Conservation (phyloP, 2,329 filamentous ascomycete genomes). For the Epichloe gansuensis region DNA sequence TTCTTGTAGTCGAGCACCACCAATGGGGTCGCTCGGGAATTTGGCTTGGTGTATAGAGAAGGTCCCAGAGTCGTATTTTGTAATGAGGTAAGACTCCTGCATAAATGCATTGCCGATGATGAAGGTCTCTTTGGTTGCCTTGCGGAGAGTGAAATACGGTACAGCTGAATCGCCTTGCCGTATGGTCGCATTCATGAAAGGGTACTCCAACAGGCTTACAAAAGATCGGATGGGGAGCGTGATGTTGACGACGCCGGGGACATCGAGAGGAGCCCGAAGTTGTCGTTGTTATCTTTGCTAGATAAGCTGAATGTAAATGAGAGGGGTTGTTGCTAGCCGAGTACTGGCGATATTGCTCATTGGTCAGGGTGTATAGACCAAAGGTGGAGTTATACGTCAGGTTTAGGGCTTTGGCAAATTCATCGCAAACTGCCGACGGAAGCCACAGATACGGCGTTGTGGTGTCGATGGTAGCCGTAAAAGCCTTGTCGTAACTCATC, state of each 20-base stretch:
- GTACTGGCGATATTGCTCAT: constrained; percentile 40
- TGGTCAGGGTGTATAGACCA: constrained; percentile 51
- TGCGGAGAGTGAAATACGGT: constrained; percentile 56
- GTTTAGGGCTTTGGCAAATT: constrained; percentile 52
- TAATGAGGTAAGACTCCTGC: constrained; percentile 53
- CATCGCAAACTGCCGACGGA: constrained; percentile 46
- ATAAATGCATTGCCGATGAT: constrained; percentile 57
- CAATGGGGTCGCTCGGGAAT: constrained; percentile 33
- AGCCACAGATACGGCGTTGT: constrained; percentile 54
- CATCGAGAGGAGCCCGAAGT: constrained; percentile 35
- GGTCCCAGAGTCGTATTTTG: constrained; percentile 38
- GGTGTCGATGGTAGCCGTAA: constrained; percentile 47
- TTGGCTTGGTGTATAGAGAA: constrained; percentile 45
- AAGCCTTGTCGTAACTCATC: constrained; percentile 33
- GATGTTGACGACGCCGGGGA: constrained; percentile 42
- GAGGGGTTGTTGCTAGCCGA: constrained; percentile 28
- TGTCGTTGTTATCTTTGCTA: constrained; percentile 39
- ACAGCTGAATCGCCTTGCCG: constrained; percentile 31
- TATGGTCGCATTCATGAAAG: constrained; percentile 32
- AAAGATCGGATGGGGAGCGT: constrained; percentile 41
- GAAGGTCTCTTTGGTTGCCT: constrained; percentile 37
- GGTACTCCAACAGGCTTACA: constrained; percentile 36
- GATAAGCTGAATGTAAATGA: constrained; percentile 46
- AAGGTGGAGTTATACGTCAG: constrained; percentile 53
- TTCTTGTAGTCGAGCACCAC: constrained; percentile 27